Conservation (phyloP, 192 early-diverging fungal species). For the Glomus cerebriforme region DNA sequence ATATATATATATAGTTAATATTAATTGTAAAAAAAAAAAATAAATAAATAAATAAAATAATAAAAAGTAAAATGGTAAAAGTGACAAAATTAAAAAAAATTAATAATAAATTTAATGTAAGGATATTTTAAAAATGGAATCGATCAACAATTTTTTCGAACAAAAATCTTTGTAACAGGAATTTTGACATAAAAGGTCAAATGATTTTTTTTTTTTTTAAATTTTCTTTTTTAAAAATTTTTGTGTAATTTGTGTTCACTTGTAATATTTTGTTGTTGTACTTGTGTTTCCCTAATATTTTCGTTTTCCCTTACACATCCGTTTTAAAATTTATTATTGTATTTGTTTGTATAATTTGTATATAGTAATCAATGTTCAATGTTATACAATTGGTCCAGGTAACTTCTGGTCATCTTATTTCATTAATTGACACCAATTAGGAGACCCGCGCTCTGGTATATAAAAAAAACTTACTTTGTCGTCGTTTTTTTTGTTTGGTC, state of each 20-base stretch:
- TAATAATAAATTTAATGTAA: too few relatives aligned
- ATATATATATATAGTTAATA: too few relatives aligned
- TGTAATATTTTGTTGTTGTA: neutral
- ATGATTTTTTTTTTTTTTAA: constrained; percentile 6
- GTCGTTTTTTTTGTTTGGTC: too few relatives aligned
- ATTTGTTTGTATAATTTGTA: constrained; percentile 3
- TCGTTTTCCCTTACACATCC: constrained; percentile 12
- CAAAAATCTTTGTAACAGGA: constrained; percentile 1
- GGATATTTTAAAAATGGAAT: too few relatives aligned
- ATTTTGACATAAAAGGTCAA: constrained; percentile 9
- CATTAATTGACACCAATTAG: neutral
- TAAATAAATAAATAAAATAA: too few relatives aligned
- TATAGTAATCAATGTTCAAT: constrained; percentile 8
- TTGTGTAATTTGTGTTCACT: neutral
- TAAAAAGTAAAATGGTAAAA: neutral
- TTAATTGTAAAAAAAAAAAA: neutral
- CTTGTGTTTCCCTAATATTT: neutral
- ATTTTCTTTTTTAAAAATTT: neutral
- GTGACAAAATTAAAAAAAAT: too few relatives aligned
- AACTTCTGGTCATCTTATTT: neutral
- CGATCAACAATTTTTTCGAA: too few relatives aligned
- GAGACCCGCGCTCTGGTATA: neutral
- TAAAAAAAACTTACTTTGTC: neutral
- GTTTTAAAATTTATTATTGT: neutral
- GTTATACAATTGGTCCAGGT: constrained; percentile 16